Evolutionary conservation across 495 filamentous ascomycete species (phyloP).

Genomic region (Aspergillus wentii): DNA sequence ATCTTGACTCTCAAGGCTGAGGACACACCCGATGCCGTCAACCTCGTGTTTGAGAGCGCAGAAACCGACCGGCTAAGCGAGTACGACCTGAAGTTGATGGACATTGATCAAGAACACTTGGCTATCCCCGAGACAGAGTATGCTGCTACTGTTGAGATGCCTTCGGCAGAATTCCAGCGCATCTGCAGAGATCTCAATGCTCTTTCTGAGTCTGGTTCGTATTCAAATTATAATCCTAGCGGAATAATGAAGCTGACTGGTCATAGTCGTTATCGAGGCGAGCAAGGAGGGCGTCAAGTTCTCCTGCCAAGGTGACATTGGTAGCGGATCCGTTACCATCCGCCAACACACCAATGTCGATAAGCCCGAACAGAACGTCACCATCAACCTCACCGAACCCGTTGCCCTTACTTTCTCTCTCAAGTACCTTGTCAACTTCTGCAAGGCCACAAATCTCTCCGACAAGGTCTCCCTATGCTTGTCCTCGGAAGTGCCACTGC

Average conservation of each 20-base stretch:
- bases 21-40: conserved; percentile 90
- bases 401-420: conserved; percentile 96
- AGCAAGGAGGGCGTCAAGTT: conserved; percentile 98
- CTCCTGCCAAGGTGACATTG: conserved; percentile 89
- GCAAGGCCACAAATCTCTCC: conserved; percentile 89
- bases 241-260: background rate
- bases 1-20: conserved; percentile 96
- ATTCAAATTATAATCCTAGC: background rate
- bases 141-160: conserved; percentile 85
- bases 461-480: conserved; percentile 81
- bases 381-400: conserved; percentile 87
- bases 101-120: conserved; percentile 99
- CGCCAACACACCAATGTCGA: conserved; percentile 87
- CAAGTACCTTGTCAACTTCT: conserved; percentile 99
- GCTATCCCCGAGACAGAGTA: conserved; percentile 99
- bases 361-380: conserved; percentile 79
- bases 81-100: conserved; percentile 99
- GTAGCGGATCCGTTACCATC: conserved; percentile 87
- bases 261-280: conserved; percentile 86
- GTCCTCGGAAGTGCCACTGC: conserved; percentile 90
- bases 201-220: conserved; percentile 88
- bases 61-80: conserved; percentile 90
- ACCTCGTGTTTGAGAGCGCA: conserved; percentile 90
- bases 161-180: conserved; percentile 83
- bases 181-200: conserved; percentile 89